Percentiles rank a stretch among this genome's conserved stretches.
Conservation (phyloP, 441 rosid genomes). For the Gossypium gossypioides region DNA sequence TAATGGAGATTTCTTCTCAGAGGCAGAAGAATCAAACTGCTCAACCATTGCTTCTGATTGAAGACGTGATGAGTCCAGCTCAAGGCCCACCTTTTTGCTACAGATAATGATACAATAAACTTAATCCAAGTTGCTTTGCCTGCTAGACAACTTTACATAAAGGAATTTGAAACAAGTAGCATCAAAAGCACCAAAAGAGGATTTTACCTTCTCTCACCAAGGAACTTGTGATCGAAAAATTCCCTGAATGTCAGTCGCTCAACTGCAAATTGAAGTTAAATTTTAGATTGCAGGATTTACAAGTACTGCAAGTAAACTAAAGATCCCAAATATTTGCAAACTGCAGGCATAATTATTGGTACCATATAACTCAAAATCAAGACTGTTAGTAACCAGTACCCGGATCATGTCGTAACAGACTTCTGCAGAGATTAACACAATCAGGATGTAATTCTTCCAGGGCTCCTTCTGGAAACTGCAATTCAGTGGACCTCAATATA, state of each 20-base stretch:
- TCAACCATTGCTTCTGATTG: constrained; percentile 19
- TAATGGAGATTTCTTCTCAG: constrained; percentile 26
- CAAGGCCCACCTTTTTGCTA: constrained; percentile 34
- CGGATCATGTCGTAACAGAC: constrained; percentile 63
- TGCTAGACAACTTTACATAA: constrained; percentile 10
- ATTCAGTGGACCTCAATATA: constrained; percentile 57
- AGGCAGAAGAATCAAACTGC: constrained; percentile 27
- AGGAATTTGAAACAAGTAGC: background rate
- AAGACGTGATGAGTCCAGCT: constrained; percentile 16
- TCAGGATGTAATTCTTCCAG: constrained; percentile 52
- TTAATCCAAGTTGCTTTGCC: constrained; percentile 8
- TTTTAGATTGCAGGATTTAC: background rate
- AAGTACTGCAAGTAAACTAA: background rate
- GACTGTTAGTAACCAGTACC: constrained; percentile 26
- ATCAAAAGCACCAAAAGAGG: constrained; percentile 8
- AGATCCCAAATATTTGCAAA: background rate
- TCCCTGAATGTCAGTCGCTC: constrained; percentile 62
- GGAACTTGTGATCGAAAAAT: constrained; percentile 68
- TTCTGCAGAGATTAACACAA: constrained; percentile 67
- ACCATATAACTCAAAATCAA: background rate
- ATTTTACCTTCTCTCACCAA: constrained; percentile 48
- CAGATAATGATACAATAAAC: constrained; percentile 18
- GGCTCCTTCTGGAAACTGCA: constrained; percentile 56
- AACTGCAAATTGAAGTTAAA: constrained; percentile 34
- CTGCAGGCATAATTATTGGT: background rate